Evolutionary conservation across 169 alveolate species (phyloP).

Genomic region (Eimeria tenella): DNA sequence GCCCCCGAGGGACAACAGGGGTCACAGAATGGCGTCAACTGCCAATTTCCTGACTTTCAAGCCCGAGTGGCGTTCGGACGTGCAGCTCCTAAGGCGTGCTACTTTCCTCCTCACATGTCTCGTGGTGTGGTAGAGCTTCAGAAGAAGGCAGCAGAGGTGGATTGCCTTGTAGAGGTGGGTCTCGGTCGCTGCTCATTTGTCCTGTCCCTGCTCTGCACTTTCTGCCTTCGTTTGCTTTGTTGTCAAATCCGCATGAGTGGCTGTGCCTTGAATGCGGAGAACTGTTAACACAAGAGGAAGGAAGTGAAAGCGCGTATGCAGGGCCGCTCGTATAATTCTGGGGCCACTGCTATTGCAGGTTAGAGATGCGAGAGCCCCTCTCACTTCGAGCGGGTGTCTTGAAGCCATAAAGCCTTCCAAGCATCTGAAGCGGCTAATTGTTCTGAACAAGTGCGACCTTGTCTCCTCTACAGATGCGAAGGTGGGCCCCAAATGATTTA

Average conservation of each 20-base stretch:
- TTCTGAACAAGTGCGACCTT: slow-evolving; percentile 83
- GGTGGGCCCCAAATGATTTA: slow-evolving; percentile 1
- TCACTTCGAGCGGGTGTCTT: slow-evolving; percentile 79
- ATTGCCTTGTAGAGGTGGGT: slow-evolving; percentile 21
- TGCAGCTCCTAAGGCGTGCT: not conserved
- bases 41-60: not conserved
- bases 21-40: not conserved
- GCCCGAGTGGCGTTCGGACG: not conserved
- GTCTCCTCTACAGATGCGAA: slow-evolving; percentile 61
- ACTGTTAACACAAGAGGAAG: too few species aligned
- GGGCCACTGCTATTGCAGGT: slow-evolving; percentile 76
- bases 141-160: not conserved
- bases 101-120: slow-evolving; percentile 19
- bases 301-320: too few species aligned
- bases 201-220: not conserved
- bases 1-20: not conserved
- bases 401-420: not conserved
- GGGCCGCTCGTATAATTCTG: not conserved
- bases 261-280: too few species aligned
- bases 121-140: not conserved
- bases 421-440: slow-evolving; percentile 68
- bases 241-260: not conserved
- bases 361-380: slow-evolving; percentile 84
- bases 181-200: not conserved
- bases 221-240: not conserved